phyloP scores from a whole-genome alignment of 1,284 basidiomycete species.

The Ganoderma leucocontextum region DNA sequence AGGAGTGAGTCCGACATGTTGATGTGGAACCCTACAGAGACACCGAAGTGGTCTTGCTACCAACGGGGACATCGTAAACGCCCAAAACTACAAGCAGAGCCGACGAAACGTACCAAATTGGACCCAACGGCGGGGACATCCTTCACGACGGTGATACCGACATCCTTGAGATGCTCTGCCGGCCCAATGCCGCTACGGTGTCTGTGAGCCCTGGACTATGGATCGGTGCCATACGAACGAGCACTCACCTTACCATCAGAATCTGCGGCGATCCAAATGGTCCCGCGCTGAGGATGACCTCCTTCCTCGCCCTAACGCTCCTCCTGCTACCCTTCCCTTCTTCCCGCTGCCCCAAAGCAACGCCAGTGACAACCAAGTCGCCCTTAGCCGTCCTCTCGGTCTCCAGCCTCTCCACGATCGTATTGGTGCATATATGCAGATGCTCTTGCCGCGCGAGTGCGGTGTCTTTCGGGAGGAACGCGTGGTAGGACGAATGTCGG shows the following conservation, averaged over 20 bases:
- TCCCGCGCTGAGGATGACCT: constrained; percentile 44
- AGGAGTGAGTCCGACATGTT: constrained; percentile 40
- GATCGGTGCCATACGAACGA: not conserved
- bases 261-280: constrained; percentile 50
- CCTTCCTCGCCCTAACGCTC: constrained; percentile 34
- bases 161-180: constrained; percentile 53
- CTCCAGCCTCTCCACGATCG: constrained; percentile 36
- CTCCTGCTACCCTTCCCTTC: constrained; percentile 21
- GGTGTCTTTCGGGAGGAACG: constrained; percentile 41
- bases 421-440: constrained; percentile 42
- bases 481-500: constrained; percentile 41
- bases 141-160: constrained; percentile 55
- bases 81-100: no score
- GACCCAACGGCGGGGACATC: constrained; percentile 64
- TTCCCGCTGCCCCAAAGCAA: constrained; percentile 21
- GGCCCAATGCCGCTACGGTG: constrained; percentile 59
- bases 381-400: constrained; percentile 23
- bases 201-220: not conserved
- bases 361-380: constrained; percentile 24
- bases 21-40: constrained; percentile 36
- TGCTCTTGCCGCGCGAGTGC: constrained; percentile 27
- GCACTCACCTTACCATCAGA: constrained; percentile 48
- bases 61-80: constrained; percentile 13
- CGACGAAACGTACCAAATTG: constrained; percentile 46
- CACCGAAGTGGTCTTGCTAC: constrained; percentile 45